phyloP scores from a whole-genome alignment of 2,329 filamentous ascomycete species.

The Phoma sp. region DNA sequence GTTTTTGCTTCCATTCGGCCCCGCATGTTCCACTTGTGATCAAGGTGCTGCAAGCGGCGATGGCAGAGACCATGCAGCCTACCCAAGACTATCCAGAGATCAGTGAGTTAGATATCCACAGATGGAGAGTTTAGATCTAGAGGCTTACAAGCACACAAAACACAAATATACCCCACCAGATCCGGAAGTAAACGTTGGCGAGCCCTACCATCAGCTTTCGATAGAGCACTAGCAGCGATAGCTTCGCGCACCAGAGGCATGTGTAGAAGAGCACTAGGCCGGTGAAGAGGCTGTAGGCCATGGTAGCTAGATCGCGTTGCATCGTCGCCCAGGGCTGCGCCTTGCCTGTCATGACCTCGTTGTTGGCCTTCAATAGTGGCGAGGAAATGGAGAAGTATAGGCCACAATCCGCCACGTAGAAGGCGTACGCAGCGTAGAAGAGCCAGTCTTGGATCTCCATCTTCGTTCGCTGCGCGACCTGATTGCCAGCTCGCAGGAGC shows the following conservation, averaged over 20 bases:
- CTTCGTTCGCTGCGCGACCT: neutral
- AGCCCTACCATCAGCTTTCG: conserved; percentile 2
- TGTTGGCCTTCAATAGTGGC: neutral
- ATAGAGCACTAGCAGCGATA: conserved; percentile 7
- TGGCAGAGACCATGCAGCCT: conserved; percentile 12
- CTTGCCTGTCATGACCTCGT: neutral
- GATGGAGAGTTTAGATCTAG: neutral
- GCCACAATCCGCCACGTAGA: neutral
- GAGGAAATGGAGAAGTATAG: conserved; percentile 1
- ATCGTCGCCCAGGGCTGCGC: conserved; percentile 2
- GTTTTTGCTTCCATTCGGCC: too few relatives aligned
- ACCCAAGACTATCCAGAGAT: conserved; percentile 41
- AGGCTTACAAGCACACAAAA: conserved; percentile 4
- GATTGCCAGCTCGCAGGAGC: neutral
- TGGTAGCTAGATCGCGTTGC: neutral
- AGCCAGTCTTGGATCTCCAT: neutral
- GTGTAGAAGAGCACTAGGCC: neutral
- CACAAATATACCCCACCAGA: conserved; percentile 5
- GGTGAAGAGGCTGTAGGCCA: neutral
- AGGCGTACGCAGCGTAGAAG: neutral
- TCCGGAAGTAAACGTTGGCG: neutral
- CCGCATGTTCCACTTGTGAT: too few relatives aligned
- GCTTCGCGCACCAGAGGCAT: conserved; percentile 9
- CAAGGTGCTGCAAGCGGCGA: too few relatives aligned
- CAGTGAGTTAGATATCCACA: neutral